Evolutionary conservation across 805 yeast species (phyloP).

Genomic region (Metschnikowia kofuensis): DNA sequence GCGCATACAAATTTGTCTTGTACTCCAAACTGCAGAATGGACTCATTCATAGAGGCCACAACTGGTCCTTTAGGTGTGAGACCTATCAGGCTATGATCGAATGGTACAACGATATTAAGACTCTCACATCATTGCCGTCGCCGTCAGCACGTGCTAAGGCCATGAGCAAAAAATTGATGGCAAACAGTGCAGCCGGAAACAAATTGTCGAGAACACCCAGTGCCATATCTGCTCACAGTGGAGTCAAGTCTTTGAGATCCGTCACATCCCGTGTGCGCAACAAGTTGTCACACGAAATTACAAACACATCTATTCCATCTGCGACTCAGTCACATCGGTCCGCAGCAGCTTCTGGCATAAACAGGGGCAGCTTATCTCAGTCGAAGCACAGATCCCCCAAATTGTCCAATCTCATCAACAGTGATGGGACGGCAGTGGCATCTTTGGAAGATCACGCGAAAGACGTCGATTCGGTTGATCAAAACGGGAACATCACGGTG

Average conservation of each 20-base stretch:
- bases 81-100: slow-evolving; percentile 72
- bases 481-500: slow-evolving; percentile 11
- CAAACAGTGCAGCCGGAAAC: slow-evolving; percentile 9
- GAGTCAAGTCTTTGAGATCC: slow-evolving; percentile 12
- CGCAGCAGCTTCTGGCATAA: slow-evolving; percentile 14
- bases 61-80: slow-evolving; percentile 94
- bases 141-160: slow-evolving; percentile 55
- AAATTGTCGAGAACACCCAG: slow-evolving; percentile 15
- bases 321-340: slow-evolving; percentile 10
- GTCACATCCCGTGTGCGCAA: slow-evolving; percentile 7
- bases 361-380: slow-evolving; percentile 33
- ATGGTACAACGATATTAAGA: slow-evolving; percentile 81
- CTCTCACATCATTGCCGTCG: slow-evolving; percentile 59
- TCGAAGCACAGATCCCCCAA: slow-evolving; percentile 34
- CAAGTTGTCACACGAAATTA: slow-evolving; percentile 4
- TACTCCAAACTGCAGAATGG: slow-evolving; percentile 71
- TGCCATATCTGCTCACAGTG: slow-evolving; percentile 11
- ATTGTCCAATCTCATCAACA: slow-evolving; percentile 40
- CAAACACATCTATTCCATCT: slow-evolving; percentile 6
- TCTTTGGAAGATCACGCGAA: slow-evolving; percentile 30
- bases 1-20: slow-evolving; percentile 73
- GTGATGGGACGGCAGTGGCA: slow-evolving; percentile 44
- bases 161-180: slow-evolving; percentile 23
- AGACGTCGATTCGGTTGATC: slow-evolving; percentile 8
- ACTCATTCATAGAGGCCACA: slow-evolving; percentile 75